These are phyloP conservation scores for Helotiales sp. DNA, from an alignment of 2,329 filamentous ascomycete species.

Conservation along the genomic window DNA sequence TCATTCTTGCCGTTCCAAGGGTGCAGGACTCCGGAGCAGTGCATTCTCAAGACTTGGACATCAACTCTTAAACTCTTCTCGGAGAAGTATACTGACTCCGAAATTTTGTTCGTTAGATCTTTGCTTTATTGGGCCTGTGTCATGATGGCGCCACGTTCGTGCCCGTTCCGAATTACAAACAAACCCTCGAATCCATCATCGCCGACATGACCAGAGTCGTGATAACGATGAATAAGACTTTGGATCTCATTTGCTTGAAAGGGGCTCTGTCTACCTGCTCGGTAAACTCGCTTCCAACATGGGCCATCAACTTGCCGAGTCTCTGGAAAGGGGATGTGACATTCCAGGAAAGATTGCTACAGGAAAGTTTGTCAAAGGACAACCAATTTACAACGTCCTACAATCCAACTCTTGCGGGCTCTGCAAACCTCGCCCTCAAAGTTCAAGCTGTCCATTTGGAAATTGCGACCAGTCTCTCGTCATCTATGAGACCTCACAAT, in stretches of 20 bases:
- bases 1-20: too few species aligned
- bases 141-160: slow-evolving; percentile 11
- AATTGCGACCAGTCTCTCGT: background rate
- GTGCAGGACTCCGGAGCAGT: too few species aligned
- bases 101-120: too few species aligned
- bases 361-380: background rate
- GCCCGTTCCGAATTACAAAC: slow-evolving; percentile 15
- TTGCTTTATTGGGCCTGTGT: slow-evolving; percentile 15
- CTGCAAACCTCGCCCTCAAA: background rate
- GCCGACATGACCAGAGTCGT: slow-evolving; percentile 13
- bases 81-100: too few species aligned
- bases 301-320: slow-evolving; percentile 6
- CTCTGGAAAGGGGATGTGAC: slow-evolving; percentile 8
- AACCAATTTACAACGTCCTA: background rate
- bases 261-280: background rate
- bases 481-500: background rate
- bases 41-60: too few species aligned
- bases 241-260: slow-evolving; percentile 15
- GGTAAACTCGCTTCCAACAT: background rate
- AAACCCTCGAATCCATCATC: slow-evolving; percentile 12
- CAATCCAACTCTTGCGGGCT: slow-evolving; percentile 5
- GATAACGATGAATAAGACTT: slow-evolving; percentile 5
- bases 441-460: slow-evolving; percentile 1
- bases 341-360: slow-evolving; percentile 4
- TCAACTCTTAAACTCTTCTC: too few species aligned